phyloP scores from a whole-genome alignment of 306 rosid species.

The Vicia sativa region DNA sequence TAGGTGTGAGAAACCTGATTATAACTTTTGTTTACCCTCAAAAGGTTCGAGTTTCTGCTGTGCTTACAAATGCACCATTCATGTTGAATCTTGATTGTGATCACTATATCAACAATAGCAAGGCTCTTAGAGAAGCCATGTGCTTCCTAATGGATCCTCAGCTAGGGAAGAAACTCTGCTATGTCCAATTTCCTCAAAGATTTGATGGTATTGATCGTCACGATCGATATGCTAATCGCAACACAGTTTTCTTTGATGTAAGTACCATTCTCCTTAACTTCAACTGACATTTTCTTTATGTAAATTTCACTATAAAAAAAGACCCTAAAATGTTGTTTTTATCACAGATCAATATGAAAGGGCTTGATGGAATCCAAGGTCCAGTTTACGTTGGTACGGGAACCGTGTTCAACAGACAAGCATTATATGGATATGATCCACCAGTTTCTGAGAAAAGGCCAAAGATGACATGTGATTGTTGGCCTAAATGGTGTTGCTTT shows the following conservation, averaged over 20 bases:
- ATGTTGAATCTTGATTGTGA: conserved; percentile 92
- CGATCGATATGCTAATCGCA: conserved; percentile 91
- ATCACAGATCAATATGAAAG: conserved; percentile 59
- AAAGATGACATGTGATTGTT: conserved; percentile 59
- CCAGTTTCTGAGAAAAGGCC: conserved; percentile 54
- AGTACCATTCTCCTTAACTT: conserved; percentile 26
- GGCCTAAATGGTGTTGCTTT: conserved; percentile 77
- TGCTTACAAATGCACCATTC: conserved; percentile 89
- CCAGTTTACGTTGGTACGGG: conserved; percentile 60
- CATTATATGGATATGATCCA: conserved; percentile 59
- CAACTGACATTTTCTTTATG: background rate
- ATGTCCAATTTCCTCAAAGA: conserved; percentile 96
- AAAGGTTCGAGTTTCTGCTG: conserved; percentile 69
- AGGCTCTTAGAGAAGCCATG: conserved; percentile 90
- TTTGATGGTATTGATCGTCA: conserved; percentile 94
- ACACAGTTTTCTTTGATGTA: conserved; percentile 86
- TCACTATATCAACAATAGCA: conserved; percentile 85
- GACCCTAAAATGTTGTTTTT: conserved; percentile 22
- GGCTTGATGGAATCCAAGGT: conserved; percentile 60
- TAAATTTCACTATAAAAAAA: background rate
- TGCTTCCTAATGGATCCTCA: conserved; percentile 90
- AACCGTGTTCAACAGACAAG: conserved; percentile 54
- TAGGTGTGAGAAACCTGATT: background rate
- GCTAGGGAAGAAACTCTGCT: conserved; percentile 74
- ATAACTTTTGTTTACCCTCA: conserved; percentile 32